phyloP scores from a whole-genome alignment of 257 asterid species.

The Solanum habrochaites region DNA sequence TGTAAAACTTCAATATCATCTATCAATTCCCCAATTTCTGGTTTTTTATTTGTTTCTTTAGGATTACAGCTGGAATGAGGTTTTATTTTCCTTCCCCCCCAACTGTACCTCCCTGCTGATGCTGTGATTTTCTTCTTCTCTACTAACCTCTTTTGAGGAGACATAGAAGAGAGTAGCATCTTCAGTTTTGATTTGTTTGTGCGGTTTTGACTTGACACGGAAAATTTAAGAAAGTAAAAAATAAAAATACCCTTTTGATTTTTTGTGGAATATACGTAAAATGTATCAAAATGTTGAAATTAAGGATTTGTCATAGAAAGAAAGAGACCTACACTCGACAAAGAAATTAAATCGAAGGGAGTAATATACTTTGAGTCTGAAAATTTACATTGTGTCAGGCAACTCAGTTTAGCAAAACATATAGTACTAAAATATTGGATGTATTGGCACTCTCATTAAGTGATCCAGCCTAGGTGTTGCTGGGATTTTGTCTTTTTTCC shows the following conservation, averaged over 20 bases:
- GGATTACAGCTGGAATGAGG: not conserved
- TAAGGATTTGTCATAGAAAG: not conserved
- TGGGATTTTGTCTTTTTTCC: constrained; percentile 41
- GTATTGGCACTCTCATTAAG: constrained; percentile 9
- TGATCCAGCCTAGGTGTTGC: constrained; percentile 46
- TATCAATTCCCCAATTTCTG: not conserved
- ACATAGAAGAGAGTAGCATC: not conserved
- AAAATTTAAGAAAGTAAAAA: not conserved
- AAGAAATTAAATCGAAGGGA: not conserved
- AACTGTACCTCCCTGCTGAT: not conserved
- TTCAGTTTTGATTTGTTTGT: not conserved
- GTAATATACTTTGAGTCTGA: not conserved
- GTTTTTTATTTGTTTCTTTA: not conserved
- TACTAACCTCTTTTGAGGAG: not conserved
- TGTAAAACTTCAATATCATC: not conserved
- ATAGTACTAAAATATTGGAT: not conserved
- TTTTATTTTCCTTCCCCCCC: not conserved
- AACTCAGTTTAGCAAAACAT: not conserved
- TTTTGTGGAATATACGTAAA: not conserved
- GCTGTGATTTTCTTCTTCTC: not conserved
- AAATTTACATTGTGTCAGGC: not conserved
- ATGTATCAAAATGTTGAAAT: not conserved
- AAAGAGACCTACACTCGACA: not conserved
- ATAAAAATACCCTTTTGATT: not conserved
- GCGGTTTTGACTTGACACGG: not conserved